Percentiles rank a stretch among this genome's conserved stretches.
Evolutionary conservation across 495 filamentous ascomycete species (phyloP).

Genomic region (Neurospora sp.): DNA sequence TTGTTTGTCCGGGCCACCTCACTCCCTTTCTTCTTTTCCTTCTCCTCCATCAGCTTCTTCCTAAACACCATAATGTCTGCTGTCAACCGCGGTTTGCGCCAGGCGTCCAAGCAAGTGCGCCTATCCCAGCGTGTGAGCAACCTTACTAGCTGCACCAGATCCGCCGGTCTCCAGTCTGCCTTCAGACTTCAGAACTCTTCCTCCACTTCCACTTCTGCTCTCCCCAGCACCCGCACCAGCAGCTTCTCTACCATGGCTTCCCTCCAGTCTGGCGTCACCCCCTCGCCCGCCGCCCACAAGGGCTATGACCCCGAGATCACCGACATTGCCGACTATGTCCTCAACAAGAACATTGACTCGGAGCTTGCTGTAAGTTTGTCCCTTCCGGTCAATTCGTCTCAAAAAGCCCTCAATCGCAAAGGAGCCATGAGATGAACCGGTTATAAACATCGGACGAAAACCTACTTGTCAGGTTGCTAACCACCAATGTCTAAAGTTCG

Average conservation of each 20-base stretch:
- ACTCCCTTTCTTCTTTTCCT: not conserved
- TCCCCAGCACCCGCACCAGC: conserved; percentile 13
- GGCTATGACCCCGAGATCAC: conserved; percentile 83
- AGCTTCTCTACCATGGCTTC: conserved; percentile 49
- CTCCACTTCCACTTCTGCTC: conserved; percentile 15
- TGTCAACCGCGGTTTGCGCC: conserved; percentile 21
- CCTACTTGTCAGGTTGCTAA: conserved; percentile 10
- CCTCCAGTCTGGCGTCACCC: conserved; percentile 39
- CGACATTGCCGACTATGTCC: conserved; percentile 90
- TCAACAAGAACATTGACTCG: conserved; percentile 81
- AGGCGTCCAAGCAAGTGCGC: conserved; percentile 21
- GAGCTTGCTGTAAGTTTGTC: conserved; percentile 70
- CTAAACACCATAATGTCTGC: conserved; percentile 17
- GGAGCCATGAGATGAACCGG: not conserved
- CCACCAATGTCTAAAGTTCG: conserved; percentile 51
- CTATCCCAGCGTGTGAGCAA: conserved; percentile 4
- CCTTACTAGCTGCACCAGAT: not conserved
- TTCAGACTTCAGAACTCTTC: conserved; percentile 8
- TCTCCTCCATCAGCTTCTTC: not conserved
- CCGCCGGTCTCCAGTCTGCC: not conserved
- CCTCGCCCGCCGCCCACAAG: conserved; percentile 38
- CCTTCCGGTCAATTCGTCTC: not conserved
- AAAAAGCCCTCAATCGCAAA: conserved; percentile 1
- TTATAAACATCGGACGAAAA: not conserved
- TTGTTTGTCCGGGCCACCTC: not conserved